phyloP scores from a whole-genome alignment of 2,329 filamentous ascomycete genomes.

The Fonsecaea erecta region DNA sequence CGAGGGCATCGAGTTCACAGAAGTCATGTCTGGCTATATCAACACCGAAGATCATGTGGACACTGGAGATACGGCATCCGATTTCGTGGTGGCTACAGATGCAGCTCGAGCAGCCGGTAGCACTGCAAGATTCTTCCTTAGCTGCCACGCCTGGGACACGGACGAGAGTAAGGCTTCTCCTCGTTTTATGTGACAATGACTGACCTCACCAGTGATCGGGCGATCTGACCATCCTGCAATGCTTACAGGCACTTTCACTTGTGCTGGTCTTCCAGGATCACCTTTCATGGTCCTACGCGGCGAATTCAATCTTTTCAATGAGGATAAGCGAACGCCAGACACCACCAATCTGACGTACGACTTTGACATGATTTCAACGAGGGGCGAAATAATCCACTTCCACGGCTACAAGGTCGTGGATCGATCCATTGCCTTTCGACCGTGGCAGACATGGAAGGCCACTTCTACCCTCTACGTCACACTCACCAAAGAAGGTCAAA shows the following conservation, averaged over 20 bases:
- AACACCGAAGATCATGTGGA: slow-evolving; percentile 52
- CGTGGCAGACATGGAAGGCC: slow-evolving; percentile 21
- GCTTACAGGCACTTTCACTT: slow-evolving; percentile 19
- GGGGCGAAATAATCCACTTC: slow-evolving; percentile 17
- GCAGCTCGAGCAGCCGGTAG: slow-evolving; percentile 60
- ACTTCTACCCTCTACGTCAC: slow-evolving; percentile 21
- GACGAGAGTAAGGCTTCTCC: slow-evolving; percentile 24
- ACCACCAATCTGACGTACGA: slow-evolving; percentile 17
- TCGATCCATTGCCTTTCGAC: slow-evolving; percentile 15
- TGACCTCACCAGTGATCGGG: slow-evolving; percentile 11
- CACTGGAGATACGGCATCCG: slow-evolving; percentile 32
- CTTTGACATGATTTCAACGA: slow-evolving; percentile 16
- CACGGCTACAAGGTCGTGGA: slow-evolving; percentile 17
- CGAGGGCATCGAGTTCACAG: slow-evolving; percentile 64
- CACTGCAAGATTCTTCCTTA: slow-evolving; percentile 63
- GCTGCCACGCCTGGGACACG: slow-evolving; percentile 61
- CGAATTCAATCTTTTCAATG: slow-evolving; percentile 16
- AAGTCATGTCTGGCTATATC: slow-evolving; percentile 68
- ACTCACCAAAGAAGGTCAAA: slow-evolving; percentile 6
- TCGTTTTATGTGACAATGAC: not conserved
- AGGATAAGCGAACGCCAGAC: slow-evolving; percentile 13
- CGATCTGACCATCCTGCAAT: slow-evolving; percentile 16
- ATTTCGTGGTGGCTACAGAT: slow-evolving; percentile 60
- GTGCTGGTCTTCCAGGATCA: slow-evolving; percentile 16
- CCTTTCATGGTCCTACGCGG: slow-evolving; percentile 18